A percentile compares a stretch with the other conserved stretches of the same genome.
These are phyloP conservation scores for Pythium graminicola DNA, from an alignment of 352 stramenopile species.

Conservation along the genomic window DNA sequence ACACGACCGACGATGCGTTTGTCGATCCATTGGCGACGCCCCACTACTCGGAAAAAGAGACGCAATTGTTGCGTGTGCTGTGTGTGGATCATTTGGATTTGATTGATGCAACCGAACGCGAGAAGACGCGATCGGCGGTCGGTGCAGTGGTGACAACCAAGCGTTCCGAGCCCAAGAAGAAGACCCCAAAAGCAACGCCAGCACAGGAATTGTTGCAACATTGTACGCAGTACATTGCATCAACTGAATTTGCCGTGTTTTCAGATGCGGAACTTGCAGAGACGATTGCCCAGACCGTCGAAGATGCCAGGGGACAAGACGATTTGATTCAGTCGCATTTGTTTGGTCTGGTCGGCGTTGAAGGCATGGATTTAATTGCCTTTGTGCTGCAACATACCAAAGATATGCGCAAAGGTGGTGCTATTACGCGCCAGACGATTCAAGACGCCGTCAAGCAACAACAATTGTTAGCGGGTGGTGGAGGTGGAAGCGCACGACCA, in stretches of 20 bases:
- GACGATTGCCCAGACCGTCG: conserved; percentile 57
- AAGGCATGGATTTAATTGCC: conserved; percentile 80
- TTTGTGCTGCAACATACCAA: conserved; percentile 54
- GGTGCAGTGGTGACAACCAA: conserved; percentile 43
- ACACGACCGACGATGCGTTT: conserved; percentile 29
- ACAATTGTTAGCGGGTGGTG: conserved; percentile 20
- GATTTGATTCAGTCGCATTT: conserved; percentile 67
- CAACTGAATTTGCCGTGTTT: conserved; percentile 43
- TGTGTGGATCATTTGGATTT: conserved; percentile 53
- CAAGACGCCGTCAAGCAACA: conserved; percentile 41
- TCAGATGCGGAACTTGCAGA: conserved; percentile 60
- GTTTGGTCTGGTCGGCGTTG: conserved; percentile 78
- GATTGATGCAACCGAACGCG: conserved; percentile 39
- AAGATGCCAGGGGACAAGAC: conserved; percentile 39
- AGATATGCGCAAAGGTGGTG: conserved; percentile 19
- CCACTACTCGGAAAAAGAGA: conserved; percentile 11
- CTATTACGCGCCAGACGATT: conserved; percentile 34
- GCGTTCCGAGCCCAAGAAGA: conserved; percentile 21
- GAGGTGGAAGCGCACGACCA: conserved; percentile 10
- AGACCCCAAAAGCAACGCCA: neutral
- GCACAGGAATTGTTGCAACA: conserved; percentile 37
- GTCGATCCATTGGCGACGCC: conserved; percentile 8
- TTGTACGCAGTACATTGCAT: conserved; percentile 32
- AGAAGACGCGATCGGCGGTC: conserved; percentile 40
- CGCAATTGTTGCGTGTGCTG: conserved; percentile 36